Base-by-base conservation (phyloP, 2,329 filamentous ascomycete genomes). In the Colletotrichum sp. region DNA sequence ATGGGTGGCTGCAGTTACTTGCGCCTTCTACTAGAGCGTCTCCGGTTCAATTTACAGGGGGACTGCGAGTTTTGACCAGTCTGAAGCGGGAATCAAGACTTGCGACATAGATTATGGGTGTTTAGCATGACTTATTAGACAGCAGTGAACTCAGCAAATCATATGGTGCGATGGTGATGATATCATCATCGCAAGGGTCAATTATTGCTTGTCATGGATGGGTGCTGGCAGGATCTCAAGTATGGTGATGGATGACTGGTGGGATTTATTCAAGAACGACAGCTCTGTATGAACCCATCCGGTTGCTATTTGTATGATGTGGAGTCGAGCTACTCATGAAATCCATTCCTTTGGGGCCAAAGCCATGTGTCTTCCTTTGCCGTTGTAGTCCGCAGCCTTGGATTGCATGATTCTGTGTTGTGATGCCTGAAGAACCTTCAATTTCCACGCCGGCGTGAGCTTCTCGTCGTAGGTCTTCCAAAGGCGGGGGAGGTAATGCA, bases 401-500 rank as follows among this genome's bases (percentile, higher is more conserved):
- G 85, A 85, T 34, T 80, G 57, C 7, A 18, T 39, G 8, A 86
- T 78, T 39, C 85, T 80, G 1, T 75, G 78, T 15, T 72, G 34
- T 3, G 81, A 82, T 44, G 80, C 82, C 6, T 65, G n/a, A 5
- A 52, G 62, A 8, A 87, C 81, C 49, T 74, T 81, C 3, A 39
- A 57, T 55, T 72, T 76, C 79, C 79, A 80, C 6, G 10, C 7
- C 3, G 68, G 21, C 9, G 26, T 75, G 4, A 85, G 71, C 28
- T 72, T 80, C 4, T 16, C 3, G 77, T 81, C 72, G 75, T 84
- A 83, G 28, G 83, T 32, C 30, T 79, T 63, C 77, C 80, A 81
- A 13, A 88, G 76, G 44, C 80, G 73, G 2, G 88, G 83, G 75
- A 91, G 80, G 39, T 84, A 81, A 9, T 79, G 59, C 2, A 91